Evolutionary conservation across 129 eudicot species (phyloP).

Genomic region (Arctium lappa): DNA sequence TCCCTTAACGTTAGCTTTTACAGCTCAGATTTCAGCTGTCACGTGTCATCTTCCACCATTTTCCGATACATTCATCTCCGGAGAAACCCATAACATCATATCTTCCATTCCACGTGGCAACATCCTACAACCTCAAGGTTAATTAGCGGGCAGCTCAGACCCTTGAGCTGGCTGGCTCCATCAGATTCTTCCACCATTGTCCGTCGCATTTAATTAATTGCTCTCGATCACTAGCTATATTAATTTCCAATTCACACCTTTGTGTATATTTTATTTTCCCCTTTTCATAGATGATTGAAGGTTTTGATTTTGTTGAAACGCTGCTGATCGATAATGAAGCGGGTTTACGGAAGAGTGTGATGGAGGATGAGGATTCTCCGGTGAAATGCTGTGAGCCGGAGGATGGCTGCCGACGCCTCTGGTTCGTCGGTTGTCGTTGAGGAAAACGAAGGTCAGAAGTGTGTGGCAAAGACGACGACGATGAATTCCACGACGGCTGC

Average conservation of each 20-base stretch:
- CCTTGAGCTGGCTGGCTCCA: conserved; percentile 5
- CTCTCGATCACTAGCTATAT: too few species aligned
- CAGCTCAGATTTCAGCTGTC: background rate
- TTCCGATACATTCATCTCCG: background rate
- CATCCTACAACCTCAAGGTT: background rate
- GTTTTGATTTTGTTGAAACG: background rate
- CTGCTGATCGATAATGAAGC: background rate
- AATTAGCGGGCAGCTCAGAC: background rate
- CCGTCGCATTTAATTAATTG: too few species aligned
- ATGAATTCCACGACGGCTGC: background rate
- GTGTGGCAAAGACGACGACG: background rate
- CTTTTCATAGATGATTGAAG: background rate
- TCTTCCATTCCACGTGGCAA: conserved; percentile 22
- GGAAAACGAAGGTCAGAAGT: background rate
- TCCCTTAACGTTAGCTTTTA: background rate
- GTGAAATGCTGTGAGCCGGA: conserved; percentile 38
- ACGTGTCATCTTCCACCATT: background rate
- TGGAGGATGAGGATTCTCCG: conserved; percentile 14
- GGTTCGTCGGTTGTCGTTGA: background rate
- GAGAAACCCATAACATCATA: background rate
- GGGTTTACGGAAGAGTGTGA: conserved; percentile 2
- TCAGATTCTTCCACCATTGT: background rate
- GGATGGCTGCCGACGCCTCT: conserved; percentile 3
- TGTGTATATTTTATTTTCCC: background rate
- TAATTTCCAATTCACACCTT: too few species aligned